Percentiles rank a stretch among this genome's conserved stretches.
phyloP scores from a whole-genome alignment of 129 eudicot species.

The Lactuca sativa region DNA sequence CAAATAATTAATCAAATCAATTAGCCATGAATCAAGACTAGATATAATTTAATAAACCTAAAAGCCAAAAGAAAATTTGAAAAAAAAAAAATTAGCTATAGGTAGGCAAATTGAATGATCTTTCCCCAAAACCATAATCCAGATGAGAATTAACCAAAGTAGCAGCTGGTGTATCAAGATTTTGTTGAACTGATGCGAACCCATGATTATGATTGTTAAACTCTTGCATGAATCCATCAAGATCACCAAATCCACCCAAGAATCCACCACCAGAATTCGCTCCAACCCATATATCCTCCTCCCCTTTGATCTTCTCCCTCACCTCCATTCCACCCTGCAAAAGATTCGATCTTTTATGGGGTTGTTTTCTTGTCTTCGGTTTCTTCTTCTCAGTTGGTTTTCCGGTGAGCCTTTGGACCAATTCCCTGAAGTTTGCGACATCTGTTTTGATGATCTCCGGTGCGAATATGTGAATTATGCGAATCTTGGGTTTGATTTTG shows the following conservation, averaged over 20 bases:
- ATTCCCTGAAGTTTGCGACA: slow-evolving; percentile 76
- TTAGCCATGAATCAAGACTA: slow-evolving; percentile 33
- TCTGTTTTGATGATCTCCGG: slow-evolving; percentile 95
- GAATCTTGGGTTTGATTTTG: slow-evolving; percentile 78
- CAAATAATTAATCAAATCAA: slow-evolving; percentile 39
- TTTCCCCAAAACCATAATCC: slow-evolving; percentile 58
- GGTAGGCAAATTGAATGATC: slow-evolving; percentile 44
- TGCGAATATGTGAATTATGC: slow-evolving; percentile 91
- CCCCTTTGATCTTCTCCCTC: slow-evolving; percentile 71
- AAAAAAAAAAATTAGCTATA: slow-evolving; percentile 25
- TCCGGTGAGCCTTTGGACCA: slow-evolving; percentile 87
- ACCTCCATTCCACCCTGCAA: slow-evolving; percentile 31
- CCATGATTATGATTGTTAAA: slow-evolving; percentile 42
- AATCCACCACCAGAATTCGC: slow-evolving; percentile 79
- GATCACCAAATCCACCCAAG: slow-evolving; percentile 66
- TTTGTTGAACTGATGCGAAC: slow-evolving; percentile 44
- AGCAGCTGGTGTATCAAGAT: slow-evolving; percentile 37
- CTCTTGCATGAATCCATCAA: slow-evolving; percentile 85
- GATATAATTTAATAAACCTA: slow-evolving; percentile 26
- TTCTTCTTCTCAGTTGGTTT: slow-evolving; percentile 59
- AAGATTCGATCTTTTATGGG: slow-evolving; percentile 36
- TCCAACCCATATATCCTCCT: slow-evolving; percentile 80
- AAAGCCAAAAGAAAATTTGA: background rate
- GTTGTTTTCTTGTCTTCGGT: slow-evolving; percentile 25
- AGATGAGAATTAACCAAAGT: slow-evolving; percentile 41